Conservation (phyloP, 768 basidiomycete genomes). For the Phaffia australis region DNA sequence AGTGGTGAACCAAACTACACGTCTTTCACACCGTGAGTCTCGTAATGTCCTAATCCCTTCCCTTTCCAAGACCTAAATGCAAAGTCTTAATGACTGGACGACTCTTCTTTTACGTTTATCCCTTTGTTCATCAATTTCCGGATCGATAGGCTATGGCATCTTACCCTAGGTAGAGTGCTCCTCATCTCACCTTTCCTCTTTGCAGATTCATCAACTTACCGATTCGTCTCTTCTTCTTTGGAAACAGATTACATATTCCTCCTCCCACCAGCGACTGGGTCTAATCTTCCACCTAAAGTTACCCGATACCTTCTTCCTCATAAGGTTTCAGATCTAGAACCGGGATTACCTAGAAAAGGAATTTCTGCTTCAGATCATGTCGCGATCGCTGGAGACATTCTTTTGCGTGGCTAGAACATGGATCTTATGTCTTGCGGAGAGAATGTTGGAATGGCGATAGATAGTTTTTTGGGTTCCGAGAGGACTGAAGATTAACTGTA, state of each 20-base stretch:
- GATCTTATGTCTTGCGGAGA: too few species aligned
- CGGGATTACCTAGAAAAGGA: conserved; percentile 66
- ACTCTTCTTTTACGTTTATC: not conserved
- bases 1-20: conserved; percentile 49
- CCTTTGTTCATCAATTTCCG: not conserved
- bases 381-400: conserved; percentile 59
- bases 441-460: too few species aligned
- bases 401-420: conserved; percentile 4
- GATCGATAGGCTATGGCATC: conserved; percentile 50
- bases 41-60: not conserved
- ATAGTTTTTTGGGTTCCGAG: too few species aligned
- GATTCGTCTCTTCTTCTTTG: too few species aligned
- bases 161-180: conserved; percentile 52
- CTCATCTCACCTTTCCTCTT: conserved; percentile 2
- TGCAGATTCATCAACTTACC: conserved; percentile 14
- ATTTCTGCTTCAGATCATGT: conserved; percentile 82
- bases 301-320: conserved; percentile 55
- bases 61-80: not conserved
- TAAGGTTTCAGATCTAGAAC: conserved; percentile 48
- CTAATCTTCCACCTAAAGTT: conserved; percentile 39
- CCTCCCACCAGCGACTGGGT: conserved; percentile 29
- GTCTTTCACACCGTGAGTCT: conserved; percentile 59
- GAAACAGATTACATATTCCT: conserved; percentile 79
- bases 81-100: not conserved
- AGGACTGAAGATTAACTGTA: too few species aligned